These are phyloP conservation scores for Plasmodium ovale DNA, from an alignment of 169 alveolate species.

Conservation along the genomic window DNA sequence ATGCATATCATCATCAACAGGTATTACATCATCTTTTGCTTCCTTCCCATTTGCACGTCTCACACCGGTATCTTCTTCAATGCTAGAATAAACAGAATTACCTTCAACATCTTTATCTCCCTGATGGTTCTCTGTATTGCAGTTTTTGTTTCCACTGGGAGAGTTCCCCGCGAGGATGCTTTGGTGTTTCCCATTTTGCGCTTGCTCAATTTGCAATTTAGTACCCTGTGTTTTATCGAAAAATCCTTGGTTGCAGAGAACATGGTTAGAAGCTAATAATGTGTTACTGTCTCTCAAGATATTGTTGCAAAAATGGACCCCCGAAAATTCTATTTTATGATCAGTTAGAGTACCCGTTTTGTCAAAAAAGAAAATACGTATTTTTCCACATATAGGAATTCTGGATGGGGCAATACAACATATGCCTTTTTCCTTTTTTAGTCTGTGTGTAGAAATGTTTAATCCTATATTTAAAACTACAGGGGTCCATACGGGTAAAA, in stretches of 20 bases:
- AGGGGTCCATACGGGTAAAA: conserved; percentile 96
- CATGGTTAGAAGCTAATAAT: too few relatives aligned
- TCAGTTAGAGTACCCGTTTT: conserved; percentile 98
- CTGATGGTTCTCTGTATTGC: too few relatives aligned
- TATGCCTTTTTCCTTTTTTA: conserved; percentile 88
- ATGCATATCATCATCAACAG: background rate
- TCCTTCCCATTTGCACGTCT: background rate
- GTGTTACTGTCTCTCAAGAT: too few relatives aligned
- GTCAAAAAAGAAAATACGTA: conserved; percentile 95
- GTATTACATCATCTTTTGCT: background rate
- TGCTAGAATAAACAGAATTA: background rate
- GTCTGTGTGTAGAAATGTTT: conserved; percentile 93
- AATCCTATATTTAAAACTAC: conserved; percentile 94
- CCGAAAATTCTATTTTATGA: conserved; percentile 91
- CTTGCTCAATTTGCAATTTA: too few relatives aligned
- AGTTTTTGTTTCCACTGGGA: too few relatives aligned
- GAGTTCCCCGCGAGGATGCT: too few relatives aligned
- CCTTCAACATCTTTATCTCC: background rate
- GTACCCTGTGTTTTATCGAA: too few relatives aligned
- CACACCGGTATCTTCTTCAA: background rate
- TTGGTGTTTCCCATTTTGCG: too few relatives aligned
- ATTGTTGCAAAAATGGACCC: conserved; percentile 77
- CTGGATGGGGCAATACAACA: conserved; percentile 96
- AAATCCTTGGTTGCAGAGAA: too few relatives aligned
- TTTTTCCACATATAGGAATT: conserved; percentile 97